Conservation (phyloP, 768 basidiomycete genomes). For the Galerina sulciceps region DNA sequence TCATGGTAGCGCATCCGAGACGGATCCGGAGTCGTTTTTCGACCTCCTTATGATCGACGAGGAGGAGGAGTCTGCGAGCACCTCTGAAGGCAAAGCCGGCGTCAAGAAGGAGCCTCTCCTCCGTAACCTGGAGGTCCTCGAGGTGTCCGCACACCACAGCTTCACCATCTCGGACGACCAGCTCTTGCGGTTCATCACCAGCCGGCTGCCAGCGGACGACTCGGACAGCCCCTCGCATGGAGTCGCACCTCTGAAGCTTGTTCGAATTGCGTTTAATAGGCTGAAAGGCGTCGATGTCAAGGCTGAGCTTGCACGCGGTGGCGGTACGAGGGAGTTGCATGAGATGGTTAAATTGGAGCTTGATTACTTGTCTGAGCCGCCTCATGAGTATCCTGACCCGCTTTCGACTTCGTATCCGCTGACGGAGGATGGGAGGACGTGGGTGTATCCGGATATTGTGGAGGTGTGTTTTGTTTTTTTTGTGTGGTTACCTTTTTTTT, state of each 20-base stretch:
- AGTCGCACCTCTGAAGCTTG: neutral
- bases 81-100: too few relatives aligned
- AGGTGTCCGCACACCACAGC: neutral
- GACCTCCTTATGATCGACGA: too few relatives aligned
- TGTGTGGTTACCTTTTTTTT: too few relatives aligned
- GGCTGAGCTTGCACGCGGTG: neutral
- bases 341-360: neutral
- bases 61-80: too few relatives aligned
- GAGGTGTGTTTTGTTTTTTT: too few relatives aligned
- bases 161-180: neutral
- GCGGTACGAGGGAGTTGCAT: neutral
- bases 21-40: neutral
- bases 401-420: neutral
- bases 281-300: neutral
- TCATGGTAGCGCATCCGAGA: neutral
- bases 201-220: neutral
- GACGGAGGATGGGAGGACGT: neutral
- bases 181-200: neutral
- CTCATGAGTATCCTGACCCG: neutral
- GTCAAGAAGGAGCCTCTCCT: neutral
- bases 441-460: neutral
- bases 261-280: neutral
- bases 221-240: neutral
- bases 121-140: neutral
- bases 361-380: neutral